Base-by-base conservation (phyloP, 345 rosid species). In the Pelargonium nanum region DNA sequence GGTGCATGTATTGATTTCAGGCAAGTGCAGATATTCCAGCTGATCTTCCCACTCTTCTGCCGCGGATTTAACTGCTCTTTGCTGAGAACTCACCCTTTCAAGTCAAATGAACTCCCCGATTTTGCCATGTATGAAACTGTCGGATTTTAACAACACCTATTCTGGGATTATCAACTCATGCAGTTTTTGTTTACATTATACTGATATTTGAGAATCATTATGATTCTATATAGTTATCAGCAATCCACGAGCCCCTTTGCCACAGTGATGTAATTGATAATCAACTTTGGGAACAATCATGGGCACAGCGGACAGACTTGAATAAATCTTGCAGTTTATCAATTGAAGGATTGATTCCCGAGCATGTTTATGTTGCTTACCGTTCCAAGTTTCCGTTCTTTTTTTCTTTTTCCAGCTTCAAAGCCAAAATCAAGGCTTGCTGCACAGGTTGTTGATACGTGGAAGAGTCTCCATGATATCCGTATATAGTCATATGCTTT, bases 21-120 rank as follows among this genome's bases (percentile, higher is more conserved):
- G 86, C 74, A 69, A 85, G 77, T 58, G 74, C 79, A 0, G 86
- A 79, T 68, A 67, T 76, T 24, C 85, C 85, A 17, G 73, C 82
- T 15, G 80, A 80, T 57, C 81, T 78, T 23, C 70, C 68, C 0
- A 78, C 85, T 13, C 66, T 72, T 61, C 75, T 85, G 20, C 91
- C 91, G 0, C 66, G 60, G 66, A 80, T 81, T 55, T 81, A 60
- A 73, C 24, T 32, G 15, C 22, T 40, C 45, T 19, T 19, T n/a
- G 40, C 44, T 6, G 40, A 13, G 15, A 19, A 2, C 19, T 40
- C 55, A 45, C 56, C 15, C 0, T 55, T 50, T 59, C 19, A 1
- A 58, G 19, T 28, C 19, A 30, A 7, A 22, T 8, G 17, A 22
- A 6, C 58, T 64, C 26, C 19, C 26, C 9, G 57, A 6, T 40